These are phyloP conservation scores for Plenodomus lindquistii DNA, from an alignment of 2,329 filamentous ascomycete genomes.

Conservation along the genomic window DNA sequence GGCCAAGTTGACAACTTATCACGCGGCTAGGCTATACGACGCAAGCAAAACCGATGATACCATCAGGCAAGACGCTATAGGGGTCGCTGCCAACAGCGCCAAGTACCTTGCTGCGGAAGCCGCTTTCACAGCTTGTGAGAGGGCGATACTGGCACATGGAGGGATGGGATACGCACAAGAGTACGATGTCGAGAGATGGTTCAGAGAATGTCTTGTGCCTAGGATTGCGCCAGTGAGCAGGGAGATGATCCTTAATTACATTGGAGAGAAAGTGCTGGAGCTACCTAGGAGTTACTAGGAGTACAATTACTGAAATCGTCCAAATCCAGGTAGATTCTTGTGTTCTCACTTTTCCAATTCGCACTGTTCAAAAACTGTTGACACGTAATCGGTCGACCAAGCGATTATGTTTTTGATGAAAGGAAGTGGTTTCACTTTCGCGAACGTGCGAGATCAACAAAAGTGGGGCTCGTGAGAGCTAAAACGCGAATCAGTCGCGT, in stretches of 20 bases:
- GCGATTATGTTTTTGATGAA: background rate
- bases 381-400: background rate
- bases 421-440: background rate
- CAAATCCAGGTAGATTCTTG: background rate
- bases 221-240: conserved; percentile 63
- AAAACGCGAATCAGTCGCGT: background rate
- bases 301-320: background rate
- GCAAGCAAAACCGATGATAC: conserved; percentile 36
- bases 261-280: conserved; percentile 68
- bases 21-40: conserved; percentile 63
- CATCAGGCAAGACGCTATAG: conserved; percentile 47
- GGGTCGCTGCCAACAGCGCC: conserved; percentile 60
- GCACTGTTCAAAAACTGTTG: background rate
- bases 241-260: conserved; percentile 78
- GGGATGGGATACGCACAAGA: conserved; percentile 68
- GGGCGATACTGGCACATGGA: conserved; percentile 60
- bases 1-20: conserved; percentile 64
- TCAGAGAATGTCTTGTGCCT: conserved; percentile 63
- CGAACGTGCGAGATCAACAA: background rate
- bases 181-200: conserved; percentile 64
- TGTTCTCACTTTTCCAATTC: background rate
- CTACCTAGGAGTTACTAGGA: conserved; percentile 68
- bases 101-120: conserved; percentile 65
- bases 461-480: background rate
- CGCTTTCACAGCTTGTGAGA: conserved; percentile 63